phyloP scores from a whole-genome alignment of 2,329 filamentous ascomycete species.

The Penicillium sp. region DNA sequence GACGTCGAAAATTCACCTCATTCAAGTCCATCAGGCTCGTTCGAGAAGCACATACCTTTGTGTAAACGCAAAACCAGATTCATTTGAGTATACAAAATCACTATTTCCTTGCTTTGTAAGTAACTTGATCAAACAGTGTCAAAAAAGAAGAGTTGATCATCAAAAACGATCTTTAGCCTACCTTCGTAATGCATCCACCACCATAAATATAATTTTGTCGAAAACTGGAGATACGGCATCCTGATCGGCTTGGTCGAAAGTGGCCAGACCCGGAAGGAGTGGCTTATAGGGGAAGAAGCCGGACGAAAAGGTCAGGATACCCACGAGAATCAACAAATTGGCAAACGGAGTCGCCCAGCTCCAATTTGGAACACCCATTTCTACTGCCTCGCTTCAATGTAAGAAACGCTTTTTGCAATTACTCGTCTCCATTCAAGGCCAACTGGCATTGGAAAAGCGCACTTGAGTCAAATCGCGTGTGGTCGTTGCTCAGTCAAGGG shows the following conservation, averaged over 20 bases:
- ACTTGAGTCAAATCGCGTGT: no score
- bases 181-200: slow-evolving; percentile 90
- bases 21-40: no score
- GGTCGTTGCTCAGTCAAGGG: slow-evolving; percentile 3
- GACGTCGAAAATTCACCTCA: no score
- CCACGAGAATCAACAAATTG: slow-evolving; percentile 70
- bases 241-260: slow-evolving; percentile 50
- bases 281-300: slow-evolving; percentile 99
- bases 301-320: slow-evolving; percentile 70
- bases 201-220: slow-evolving; percentile 91
- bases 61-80: slow-evolving; percentile 79
- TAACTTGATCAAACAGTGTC: neutral
- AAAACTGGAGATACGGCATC: slow-evolving; percentile 61
- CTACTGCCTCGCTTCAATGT: slow-evolving; percentile 2
- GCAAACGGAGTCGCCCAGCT: slow-evolving; percentile 52
- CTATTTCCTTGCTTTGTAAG: slow-evolving; percentile 42
- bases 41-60: slow-evolving; percentile 57
- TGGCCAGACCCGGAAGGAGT: slow-evolving; percentile 76
- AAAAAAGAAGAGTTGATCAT: neutral
- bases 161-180: slow-evolving; percentile 32
- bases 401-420: neutral
- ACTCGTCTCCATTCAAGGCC: neutral
- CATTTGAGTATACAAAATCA: slow-evolving; percentile 82
- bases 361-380: slow-evolving; percentile 20
- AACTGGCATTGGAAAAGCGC: neutral